Evolutionary conservation across 352 stramenopile species (phyloP).

Genomic region (Peronospora destructor): DNA sequence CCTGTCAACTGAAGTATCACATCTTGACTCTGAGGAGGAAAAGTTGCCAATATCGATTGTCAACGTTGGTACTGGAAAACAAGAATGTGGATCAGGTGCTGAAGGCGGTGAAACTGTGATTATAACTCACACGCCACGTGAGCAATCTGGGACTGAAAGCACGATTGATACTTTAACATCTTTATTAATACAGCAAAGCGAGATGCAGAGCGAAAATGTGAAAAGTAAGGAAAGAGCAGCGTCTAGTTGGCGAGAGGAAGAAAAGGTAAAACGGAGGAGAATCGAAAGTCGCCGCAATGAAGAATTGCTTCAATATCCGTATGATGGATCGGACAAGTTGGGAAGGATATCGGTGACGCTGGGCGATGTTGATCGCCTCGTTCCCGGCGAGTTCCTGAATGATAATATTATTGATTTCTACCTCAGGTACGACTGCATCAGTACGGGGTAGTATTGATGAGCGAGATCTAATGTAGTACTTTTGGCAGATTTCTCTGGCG

Average conservation of each 20-base stretch:
- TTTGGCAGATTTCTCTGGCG: conserved; percentile 56
- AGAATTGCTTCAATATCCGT: conserved; percentile 56
- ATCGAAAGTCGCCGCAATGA: conserved; percentile 35
- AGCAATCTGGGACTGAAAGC: conserved; percentile 1
- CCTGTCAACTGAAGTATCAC: conserved; percentile 8
- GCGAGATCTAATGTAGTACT: conserved; percentile 2
- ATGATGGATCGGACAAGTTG: conserved; percentile 37
- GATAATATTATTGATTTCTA: conserved; percentile 92
- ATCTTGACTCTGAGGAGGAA: conserved; percentile 9
- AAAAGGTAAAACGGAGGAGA: conserved; percentile 17
- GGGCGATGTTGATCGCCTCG: conserved; percentile 83
- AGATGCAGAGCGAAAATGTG: conserved; percentile 10
- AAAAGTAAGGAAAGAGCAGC: conserved; percentile 19
- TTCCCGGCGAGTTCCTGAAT: conserved; percentile 90
- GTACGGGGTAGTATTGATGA: neutral
- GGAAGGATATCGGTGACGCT: conserved; percentile 71
- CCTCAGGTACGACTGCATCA: conserved; percentile 45
- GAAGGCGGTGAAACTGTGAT: conserved; percentile 1
- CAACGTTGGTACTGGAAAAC: conserved; percentile 1
- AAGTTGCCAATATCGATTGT: conserved; percentile 20
- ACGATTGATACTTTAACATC: neutral
- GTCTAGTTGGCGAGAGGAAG: conserved; percentile 15
- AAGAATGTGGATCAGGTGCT: neutral
- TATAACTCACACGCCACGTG: conserved; percentile 9
- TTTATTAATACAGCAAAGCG: conserved; percentile 8